Percentiles rank a stretch among this genome's conserved stretches.
Evolutionary conservation across 2,329 filamentous ascomycete genomes (phyloP).

Genomic region (Fusarium brachygibbosum): DNA sequence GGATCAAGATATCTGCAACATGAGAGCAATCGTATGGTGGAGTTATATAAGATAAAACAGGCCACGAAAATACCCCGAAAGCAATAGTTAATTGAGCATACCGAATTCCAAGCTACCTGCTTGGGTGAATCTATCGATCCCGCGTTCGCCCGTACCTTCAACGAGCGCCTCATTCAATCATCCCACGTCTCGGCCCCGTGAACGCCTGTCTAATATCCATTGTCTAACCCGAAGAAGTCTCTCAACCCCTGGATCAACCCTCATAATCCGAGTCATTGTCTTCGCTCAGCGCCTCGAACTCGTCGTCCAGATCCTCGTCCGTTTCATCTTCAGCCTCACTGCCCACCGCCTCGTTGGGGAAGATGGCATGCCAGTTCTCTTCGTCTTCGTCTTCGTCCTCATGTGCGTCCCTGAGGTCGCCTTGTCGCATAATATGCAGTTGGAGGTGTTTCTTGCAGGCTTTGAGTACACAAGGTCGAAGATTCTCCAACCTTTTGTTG

Average conservation of each 20-base stretch:
- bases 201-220: neutral
- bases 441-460: conserved; percentile 31
- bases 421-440: neutral
- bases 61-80: conserved; percentile 36
- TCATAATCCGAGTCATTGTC: conserved; percentile 32
- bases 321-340: conserved; percentile 9
- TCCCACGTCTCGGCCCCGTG: neutral
- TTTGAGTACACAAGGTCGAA: conserved; percentile 19
- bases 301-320: conserved; percentile 9
- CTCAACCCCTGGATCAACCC: neutral
- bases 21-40: conserved; percentile 15
- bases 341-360: neutral
- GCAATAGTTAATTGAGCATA: conserved; percentile 12
- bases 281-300: conserved; percentile 8
- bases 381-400: neutral
- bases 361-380: conserved; percentile 6
- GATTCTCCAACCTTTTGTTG: conserved; percentile 2
- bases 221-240: neutral
- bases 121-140: conserved; percentile 11
- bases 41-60: conserved; percentile 23
- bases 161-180: neutral
- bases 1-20: conserved; percentile 68
- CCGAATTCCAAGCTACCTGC: conserved; percentile 13
- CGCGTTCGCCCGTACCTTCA: neutral
- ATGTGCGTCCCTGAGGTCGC: neutral